Evolutionary conservation across 2,329 filamentous ascomycete species (phyloP), one percentile per base, ranked within the genome.

Genomic region (Juglanconis juglandina): DNA sequence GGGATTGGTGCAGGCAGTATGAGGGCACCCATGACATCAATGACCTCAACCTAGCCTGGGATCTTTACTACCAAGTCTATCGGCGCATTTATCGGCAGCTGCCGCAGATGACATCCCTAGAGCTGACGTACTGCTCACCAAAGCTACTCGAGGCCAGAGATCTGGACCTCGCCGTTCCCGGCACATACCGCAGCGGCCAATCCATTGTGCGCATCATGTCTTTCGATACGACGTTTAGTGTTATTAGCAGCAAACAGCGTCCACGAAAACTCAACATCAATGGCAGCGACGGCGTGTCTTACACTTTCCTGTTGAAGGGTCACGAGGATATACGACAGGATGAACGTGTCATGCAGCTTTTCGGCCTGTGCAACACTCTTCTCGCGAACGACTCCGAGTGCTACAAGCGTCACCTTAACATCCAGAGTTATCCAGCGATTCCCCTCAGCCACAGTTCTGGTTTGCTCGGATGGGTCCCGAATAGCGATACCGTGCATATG

Each of bases 251-350:
- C 34, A 99, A 99, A 78, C 96, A 99, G 74, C 86, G 94, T 52
- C 95, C 95, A 8, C 85, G 95, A 66, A 96, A 96, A 75, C 84
- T 98, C 68, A 92, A 88, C 61, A 85, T 95, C 69, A 88, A 87
- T 70, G 96, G 94, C 63, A 96, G 91, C 69, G 94, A 99, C 71
- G 95, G 95, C 60, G 86, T 84, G 63, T 85, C 87, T 3, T 97
- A 97, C 73, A 89, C 91, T 53, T 98, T 96, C 77, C 77, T 91
- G 61, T 85, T 99, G 68, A 99, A 99, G 80, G 95, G 95, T n/a
- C 96, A 99, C 70, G 95, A 99, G 77, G 95, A 99, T 79, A 97
- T 99, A 66, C 89, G 95, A 62, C 95, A 99, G 75, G 95, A 99
- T 71, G 95, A 99, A 76, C 89, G 96, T 76, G 95, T 99, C 67